Evolutionary conservation across 768 basidiomycete genomes (phyloP), one percentile per base, ranked within the genome.

Genomic region (Boletales sp.): DNA sequence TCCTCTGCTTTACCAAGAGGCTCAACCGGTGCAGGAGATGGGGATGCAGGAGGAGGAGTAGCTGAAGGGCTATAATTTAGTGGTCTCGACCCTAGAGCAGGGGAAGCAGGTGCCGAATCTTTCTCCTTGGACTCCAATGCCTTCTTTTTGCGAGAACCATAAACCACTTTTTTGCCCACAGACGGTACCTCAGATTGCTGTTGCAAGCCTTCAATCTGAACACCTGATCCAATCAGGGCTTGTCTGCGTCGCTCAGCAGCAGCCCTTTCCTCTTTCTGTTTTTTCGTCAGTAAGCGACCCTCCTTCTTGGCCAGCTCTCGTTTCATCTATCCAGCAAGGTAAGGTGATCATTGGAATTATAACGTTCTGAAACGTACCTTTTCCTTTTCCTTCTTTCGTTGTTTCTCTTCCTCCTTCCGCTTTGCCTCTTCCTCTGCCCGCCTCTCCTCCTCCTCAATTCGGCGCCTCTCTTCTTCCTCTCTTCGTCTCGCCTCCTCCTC

Each of bases 231-330:
- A 43, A 98, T 76, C 45, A 98, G 79, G 2, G 95, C 94, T 64
- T 95, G 83, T 64, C 84, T 89, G 48, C 94, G 85, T 29, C 91
- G 82, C 67, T 97, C 94, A 3, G 92, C 94, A 56, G 84, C 87
- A 18, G 88, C 89, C 58, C 80, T 85, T 66, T 97, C 94, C 62
- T 91, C 88, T 69, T 93, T 95, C 68, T 98, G 94, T 70, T 94
- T 97, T 69, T 95, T 94, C n/a, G 95, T 98, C 43, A 98, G 77
- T 21, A 95, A 73, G 40, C 88, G 82, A 19, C 97, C 97, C 71
- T 98, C 94, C 67, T 94, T 95, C 78, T 89, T 92, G 13, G 89
- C 86, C 45, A 87, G 66, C 59, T 97, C 94, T 45, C 83, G 84
- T 69, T 95, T 97, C 40, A 82, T 86, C 93, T 94, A 62, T 46